Evolutionary conservation across 371 early-diverging fungal genomes (phyloP), one percentile per base, ranked within the genome.

Genomic region (Blakeslea trispora): DNA sequence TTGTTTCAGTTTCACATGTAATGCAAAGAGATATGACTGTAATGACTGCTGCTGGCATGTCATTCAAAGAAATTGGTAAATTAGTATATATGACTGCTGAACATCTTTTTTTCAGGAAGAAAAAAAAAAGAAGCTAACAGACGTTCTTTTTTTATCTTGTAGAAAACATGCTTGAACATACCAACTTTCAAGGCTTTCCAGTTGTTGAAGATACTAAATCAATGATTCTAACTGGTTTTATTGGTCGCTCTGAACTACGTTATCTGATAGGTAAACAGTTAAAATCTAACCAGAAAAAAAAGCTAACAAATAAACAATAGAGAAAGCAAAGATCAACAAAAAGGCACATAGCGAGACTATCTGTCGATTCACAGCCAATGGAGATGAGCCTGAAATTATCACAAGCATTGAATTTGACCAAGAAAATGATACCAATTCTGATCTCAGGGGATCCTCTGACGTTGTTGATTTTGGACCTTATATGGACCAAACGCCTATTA

Each of bases 401-500:
- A 63, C 69, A 7, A 53, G 50, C 18, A 32, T 55, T 11, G 52
- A 50, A 17, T 15, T 19, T 9, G 43, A 24, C 7, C 43, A 34
- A 41, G 53, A 47, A 2, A 60, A 55, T n/a, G 61, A 66, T 43
- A 56, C 18, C 0, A 56, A 66, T 17, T 56, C 58, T 24, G 61
- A 65, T 39, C 64, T 74, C 8, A 53, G 58, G 31, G 77, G 71
- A 6, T 68, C 72, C 6, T 74, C 84, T 1, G 84, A 79, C 28
- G 73, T 75, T 14, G 63, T 88, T 15, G 88, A 91, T 54, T 86
- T 93, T 77, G 83, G 89, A 3, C 79, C 75, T 0, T 88, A 89
- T 56, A 85, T 95, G 55, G 89, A 93, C 59, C 84, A 82, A 79
- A 91, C 93, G 6, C 97, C 98, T 0, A 82, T 96, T 19, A 87